Evolutionary conservation across 306 rosid species (phyloP), one percentile per base, ranked within the genome.

Genomic region (Ormosia emarginata): DNA sequence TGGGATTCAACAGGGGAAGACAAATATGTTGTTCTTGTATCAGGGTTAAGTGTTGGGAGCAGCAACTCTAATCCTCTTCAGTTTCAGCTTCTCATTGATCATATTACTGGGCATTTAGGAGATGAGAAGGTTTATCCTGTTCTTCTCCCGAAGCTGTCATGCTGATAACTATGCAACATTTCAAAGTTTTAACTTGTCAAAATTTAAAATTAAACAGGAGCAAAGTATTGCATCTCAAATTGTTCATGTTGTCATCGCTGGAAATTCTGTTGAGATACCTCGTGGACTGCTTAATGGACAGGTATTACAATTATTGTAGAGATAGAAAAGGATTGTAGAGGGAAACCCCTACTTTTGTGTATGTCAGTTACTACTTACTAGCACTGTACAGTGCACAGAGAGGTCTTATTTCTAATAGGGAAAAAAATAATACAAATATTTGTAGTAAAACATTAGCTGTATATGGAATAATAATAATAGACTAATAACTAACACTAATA

Each of bases 51-150:
- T 68, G 76, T 92, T 83, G 99, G 99, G 82, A 90, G 93, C 83
- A 82, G 91, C 88, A 75, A 46, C 82, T 87, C 88, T 64, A 93
- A 93, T 82, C 99, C 99, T 75, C 98, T 95, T 55, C 95, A 88
- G 75, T 86, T 93, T 83, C 99, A 93, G 93, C 99, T 95, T 83
- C 91, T 93, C 75, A 84, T 95, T 79, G 99, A 95, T 83, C 97
- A 95, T 85, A 90, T 95, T 70, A 95, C 99, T 8, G 99, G 99
- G 44, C 97, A 95, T 85, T 88, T 95, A 87, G 99, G 98, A 82
- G 99, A 95, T 84, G 94, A 89, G 86, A 88, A 89, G 96, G 98
- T 95, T 83, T 33, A 15, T 43, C 65, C 50, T 72, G 15, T 84
- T 67, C 75, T 78, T 76, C 65, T 78, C 86, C 58, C 73, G n/a